Base-by-base conservation (phyloP, 768 basidiomycete genomes). In the Leccinum imitatum region DNA sequence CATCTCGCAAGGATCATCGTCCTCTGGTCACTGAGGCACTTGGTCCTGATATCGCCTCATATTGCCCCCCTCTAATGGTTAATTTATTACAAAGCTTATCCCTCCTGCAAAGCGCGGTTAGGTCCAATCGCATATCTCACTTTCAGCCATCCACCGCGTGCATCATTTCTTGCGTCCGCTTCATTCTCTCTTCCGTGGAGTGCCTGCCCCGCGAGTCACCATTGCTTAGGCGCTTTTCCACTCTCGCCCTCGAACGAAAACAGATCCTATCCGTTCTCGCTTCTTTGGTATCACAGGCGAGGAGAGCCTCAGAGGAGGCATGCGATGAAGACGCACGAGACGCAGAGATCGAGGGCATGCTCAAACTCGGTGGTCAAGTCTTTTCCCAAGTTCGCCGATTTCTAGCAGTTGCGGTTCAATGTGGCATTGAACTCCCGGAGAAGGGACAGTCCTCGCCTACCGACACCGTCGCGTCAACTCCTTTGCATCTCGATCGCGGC, bases 71-170 rank as follows among this genome's bases (percentile, higher is more conserved):
- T 10, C 77, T 96, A 17, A 90, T 97, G 83, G 79, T 88, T 13
- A 89, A 93, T 14, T 83, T 98, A 51, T 79, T 92, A 7, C 93
- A 95, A 64, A 91, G 90, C 14, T 79, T 98, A 44, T 87, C 90
- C 8, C 80, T 98, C 47, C 81, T 99, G 23, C 90, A 95, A 68
- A 89, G 83, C 58, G 91, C 95, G 6, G 93, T 94, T 19, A 81
- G 85, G 47, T 79, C 85, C n/a, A 87, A 87, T 66, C 86, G 91
- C 50, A 76, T 84, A 27, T 76, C 87, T 3, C 96, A 98, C 74
- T 95, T 93, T 67, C 93, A 95, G 68, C 95, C 96, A 6, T 90
- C 94, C 3, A 93, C 95, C 0, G 95, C 95, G 14, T 95, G 88
- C 73, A 90, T 98, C 60, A 95, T 99, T 65, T 94, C 93, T 13